Evolutionary conservation across 148 eudicot genomes (phyloP).

Genomic region (Arctostaphylos glauca): DNA sequence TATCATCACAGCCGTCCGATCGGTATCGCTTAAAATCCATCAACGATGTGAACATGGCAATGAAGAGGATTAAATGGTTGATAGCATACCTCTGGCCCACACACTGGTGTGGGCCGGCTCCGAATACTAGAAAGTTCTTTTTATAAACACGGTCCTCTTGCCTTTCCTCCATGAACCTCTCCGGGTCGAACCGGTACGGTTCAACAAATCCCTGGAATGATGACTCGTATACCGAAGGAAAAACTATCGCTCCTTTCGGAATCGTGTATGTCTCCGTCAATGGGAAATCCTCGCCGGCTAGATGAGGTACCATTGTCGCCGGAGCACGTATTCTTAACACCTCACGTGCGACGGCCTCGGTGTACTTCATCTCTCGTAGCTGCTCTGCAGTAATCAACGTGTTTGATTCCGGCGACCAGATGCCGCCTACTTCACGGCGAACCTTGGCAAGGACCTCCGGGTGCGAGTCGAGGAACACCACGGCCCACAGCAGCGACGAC

Average conservation of each 20-base stretch:
- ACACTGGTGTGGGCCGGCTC: slow-evolving; percentile 87
- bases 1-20: slow-evolving; percentile 77
- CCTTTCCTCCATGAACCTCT: slow-evolving; percentile 71
- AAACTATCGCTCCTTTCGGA: slow-evolving; percentile 77
- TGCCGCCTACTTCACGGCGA: slow-evolving; percentile 39
- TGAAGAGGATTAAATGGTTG: slow-evolving; percentile 63
- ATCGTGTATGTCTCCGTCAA: slow-evolving; percentile 47
- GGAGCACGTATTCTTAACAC: slow-evolving; percentile 63
- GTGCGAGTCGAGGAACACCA: slow-evolving; percentile 60
- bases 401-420: slow-evolving; percentile 48
- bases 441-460: slow-evolving; percentile 55
- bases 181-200: slow-evolving; percentile 75
- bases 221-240: slow-evolving; percentile 83
- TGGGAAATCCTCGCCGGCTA: slow-evolving; percentile 60
- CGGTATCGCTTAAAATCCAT: slow-evolving; percentile 63
- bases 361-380: slow-evolving; percentile 57
- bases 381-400: slow-evolving; percentile 48
- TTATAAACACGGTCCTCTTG: slow-evolving; percentile 63
- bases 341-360: slow-evolving; percentile 95
- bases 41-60: slow-evolving; percentile 60
- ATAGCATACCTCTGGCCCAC: slow-evolving; percentile 85
- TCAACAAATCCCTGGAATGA: slow-evolving; percentile 79
- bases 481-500: slow-evolving; percentile 79
- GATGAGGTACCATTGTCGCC: slow-evolving; percentile 78
- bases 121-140: slow-evolving; percentile 68